Evolutionary conservation across 2,329 filamentous ascomycete species (phyloP), one percentile per base, ranked within the genome.

Genomic region (Massarina eburnea): DNA sequence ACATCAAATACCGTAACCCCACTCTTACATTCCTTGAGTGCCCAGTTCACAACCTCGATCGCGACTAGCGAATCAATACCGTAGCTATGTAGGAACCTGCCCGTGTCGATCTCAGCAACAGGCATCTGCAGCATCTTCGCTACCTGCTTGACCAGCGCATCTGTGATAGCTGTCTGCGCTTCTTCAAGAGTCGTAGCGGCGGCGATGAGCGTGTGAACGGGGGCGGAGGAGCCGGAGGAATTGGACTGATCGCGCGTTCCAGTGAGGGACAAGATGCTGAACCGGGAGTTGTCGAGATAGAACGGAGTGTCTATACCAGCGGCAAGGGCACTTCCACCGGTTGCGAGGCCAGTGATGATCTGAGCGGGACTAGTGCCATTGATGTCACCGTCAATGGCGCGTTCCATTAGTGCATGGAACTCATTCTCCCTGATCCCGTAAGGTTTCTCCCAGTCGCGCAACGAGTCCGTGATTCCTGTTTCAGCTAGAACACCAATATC

Each of bases 1-100:
- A 65, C 50, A 9, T 64, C 58, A 38, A 64, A 60, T 21, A 64
- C 37, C 9, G 51, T 39, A 22, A 62, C 42, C 2, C 20, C 18
- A 0, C 46, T 52, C 35, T 43, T 35, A 4, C 55, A 43, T 36
- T 61, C 56, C 8, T 49, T 48, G 4, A 26, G 8, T 2, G 61
- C 29, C 62, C 61, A 62, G 18, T 55, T 58, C 20, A 48, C 48
- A 8, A 67, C 27, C 40, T 67, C 62, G 1, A 64, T 48, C 0
- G 61, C 62, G 1, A 64, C 47, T 1, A 67, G 45, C 1, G 57
- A 63, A 37, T 65, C 64, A 1, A 59, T 46, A 0, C 62, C 61
- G 15, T 51, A 59, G 3, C 43, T 29, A 10, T 49, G 46, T 30
- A 63, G 27, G 2, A 49, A 27, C 6, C 46, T 29, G 0, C 4